phyloP scores from a whole-genome alignment of 441 rosid genomes.

The Lepidium campestre region DNA sequence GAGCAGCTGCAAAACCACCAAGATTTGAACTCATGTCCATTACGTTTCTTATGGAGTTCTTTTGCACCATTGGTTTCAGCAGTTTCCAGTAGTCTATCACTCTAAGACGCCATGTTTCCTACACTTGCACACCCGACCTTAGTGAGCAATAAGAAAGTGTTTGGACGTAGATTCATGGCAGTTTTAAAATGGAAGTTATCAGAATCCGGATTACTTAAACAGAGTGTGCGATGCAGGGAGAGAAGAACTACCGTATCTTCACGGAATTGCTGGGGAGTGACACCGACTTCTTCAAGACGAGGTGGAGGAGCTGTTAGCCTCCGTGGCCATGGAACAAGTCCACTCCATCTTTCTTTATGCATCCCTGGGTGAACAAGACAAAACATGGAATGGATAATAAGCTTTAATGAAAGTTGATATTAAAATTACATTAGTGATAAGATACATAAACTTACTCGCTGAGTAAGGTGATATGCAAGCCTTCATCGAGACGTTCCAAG shows the following conservation, averaged over 20 bases:
- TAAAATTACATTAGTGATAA: neutral
- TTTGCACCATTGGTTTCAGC: conserved; percentile 67
- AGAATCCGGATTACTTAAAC: neutral
- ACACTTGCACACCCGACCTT: conserved; percentile 26
- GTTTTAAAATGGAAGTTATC: neutral
- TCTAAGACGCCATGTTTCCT: conserved; percentile 80
- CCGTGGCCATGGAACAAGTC: conserved; percentile 82
- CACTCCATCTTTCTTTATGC: conserved; percentile 79
- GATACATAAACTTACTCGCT: conserved; percentile 49
- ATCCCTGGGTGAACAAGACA: conserved; percentile 41
- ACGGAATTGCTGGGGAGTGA: conserved; percentile 59
- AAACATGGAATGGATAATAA: neutral
- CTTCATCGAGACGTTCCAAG: conserved; percentile 85
- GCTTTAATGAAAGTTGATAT: neutral
- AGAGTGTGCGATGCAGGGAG: neutral
- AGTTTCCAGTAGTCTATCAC: conserved; percentile 83
- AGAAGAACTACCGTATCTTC: conserved; percentile 61
- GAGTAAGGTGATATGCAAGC: conserved; percentile 86
- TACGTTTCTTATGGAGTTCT: conserved; percentile 71
- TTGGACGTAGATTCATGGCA: neutral
- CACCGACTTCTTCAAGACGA: conserved; percentile 76
- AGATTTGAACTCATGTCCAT: conserved; percentile 95
- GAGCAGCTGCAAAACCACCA: conserved; percentile 86
- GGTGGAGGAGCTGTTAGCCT: conserved; percentile 73
- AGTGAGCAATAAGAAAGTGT: neutral